These are phyloP conservation scores for Cladosporium sp. DNA, from an alignment of 2,329 filamentous ascomycete genomes.

Conservation along the genomic window DNA sequence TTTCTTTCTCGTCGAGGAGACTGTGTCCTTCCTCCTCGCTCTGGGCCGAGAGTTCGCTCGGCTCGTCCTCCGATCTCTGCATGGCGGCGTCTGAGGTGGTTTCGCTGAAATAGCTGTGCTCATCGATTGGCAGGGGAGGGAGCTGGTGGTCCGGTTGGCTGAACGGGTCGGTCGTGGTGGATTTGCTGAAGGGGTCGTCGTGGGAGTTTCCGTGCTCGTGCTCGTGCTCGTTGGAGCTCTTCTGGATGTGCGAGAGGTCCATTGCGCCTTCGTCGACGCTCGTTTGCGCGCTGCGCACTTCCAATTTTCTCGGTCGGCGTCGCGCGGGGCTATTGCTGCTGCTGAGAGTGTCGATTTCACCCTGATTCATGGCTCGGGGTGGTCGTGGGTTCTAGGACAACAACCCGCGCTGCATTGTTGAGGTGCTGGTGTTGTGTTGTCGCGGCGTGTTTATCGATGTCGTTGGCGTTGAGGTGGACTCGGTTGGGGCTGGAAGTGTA, in stretches of 20 bases:
- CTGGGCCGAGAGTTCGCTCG: slow-evolving; percentile 28
- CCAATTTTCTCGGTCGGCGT: slow-evolving; percentile 19
- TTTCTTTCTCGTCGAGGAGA: slow-evolving; percentile 54
- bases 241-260: slow-evolving; percentile 6
- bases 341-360: neutral
- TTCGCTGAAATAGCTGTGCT: slow-evolving; percentile 36
- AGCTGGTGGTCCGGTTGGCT: slow-evolving; percentile 28
- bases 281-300: slow-evolving; percentile 13
- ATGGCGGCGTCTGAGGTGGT: slow-evolving; percentile 13
- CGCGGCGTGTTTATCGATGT: no score
- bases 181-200: neutral
- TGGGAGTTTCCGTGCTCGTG: neutral
- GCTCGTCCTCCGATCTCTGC: slow-evolving; percentile 18
- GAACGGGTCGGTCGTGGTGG: slow-evolving; percentile 12
- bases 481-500: no score
- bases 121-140: slow-evolving; percentile 37
- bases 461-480: no score
- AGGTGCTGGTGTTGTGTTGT: no score
- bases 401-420: neutral
- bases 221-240: neutral
- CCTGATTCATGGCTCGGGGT: neutral
- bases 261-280: slow-evolving; percentile 16
- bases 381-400: neutral
- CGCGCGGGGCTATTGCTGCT: slow-evolving; percentile 11
- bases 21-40: slow-evolving; percentile 37